Evolutionary conservation across 2,329 filamentous ascomycete species (phyloP).

Genomic region (Cercospora nicotianae): DNA sequence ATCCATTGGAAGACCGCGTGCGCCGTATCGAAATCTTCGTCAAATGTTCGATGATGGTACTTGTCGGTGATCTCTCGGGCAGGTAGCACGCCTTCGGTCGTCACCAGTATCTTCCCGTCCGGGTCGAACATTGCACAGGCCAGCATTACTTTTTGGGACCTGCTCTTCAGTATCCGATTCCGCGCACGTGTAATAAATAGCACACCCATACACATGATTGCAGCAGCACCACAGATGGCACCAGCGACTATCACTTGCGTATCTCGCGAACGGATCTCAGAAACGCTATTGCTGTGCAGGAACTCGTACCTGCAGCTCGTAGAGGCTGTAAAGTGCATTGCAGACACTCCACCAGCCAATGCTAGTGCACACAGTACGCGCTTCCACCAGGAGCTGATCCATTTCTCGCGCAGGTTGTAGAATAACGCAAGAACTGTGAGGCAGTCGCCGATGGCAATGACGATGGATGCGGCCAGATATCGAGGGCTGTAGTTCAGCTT

Average conservation of each 20-base stretch:
- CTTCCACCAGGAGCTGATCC: constrained; percentile 79
- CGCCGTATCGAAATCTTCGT: constrained; percentile 72
- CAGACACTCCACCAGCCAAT: constrained; percentile 72
- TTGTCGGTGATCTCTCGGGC: constrained; percentile 76
- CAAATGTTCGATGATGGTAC: constrained; percentile 64
- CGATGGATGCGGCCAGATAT: constrained; percentile 66
- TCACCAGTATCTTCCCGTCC: constrained; percentile 66
- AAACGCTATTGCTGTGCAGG: constrained; percentile 45
- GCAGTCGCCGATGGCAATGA: constrained; percentile 72
- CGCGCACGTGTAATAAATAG: constrained; percentile 42
- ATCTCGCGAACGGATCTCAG: constrained; percentile 53
- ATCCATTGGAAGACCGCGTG: constrained; percentile 87
- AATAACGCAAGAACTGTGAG: constrained; percentile 71
- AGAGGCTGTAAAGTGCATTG: constrained; percentile 87
- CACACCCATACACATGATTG: constrained; percentile 39
- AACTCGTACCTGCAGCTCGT: constrained; percentile 69
- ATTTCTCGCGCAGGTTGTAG: constrained; percentile 72
- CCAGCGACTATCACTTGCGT: constrained; percentile 73
- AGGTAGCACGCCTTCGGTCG: constrained; percentile 67
- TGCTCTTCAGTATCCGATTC: constrained; percentile 42
- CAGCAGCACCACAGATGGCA: constrained; percentile 54
- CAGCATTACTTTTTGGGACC: constrained; percentile 56
- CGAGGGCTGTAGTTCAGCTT: constrained; percentile 59
- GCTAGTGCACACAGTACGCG: constrained; percentile 64
- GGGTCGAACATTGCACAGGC: constrained; percentile 66